Evolutionary conservation across 1,284 basidiomycete genomes (phyloP).

Genomic region (Meripilus lineatus): DNA sequence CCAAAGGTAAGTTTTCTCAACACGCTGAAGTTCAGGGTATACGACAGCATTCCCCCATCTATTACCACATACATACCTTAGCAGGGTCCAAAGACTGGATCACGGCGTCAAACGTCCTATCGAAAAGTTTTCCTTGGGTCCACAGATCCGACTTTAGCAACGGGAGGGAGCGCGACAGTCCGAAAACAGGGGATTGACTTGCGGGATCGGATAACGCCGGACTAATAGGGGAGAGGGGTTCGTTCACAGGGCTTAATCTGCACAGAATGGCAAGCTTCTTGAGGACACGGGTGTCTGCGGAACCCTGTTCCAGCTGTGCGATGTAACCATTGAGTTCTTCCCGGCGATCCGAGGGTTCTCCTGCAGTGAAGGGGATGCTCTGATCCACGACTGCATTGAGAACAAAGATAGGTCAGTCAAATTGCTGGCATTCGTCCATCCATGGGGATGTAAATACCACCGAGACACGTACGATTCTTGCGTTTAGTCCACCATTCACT

Average conservation of each 20-base stretch:
- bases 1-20: too few relatives aligned
- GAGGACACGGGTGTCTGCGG: slow-evolving; percentile 45
- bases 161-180: slow-evolving; percentile 33
- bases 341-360: slow-evolving; percentile 32
- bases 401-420: slow-evolving; percentile 12
- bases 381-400: slow-evolving; percentile 41
- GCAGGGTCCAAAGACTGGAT: slow-evolving; percentile 52
- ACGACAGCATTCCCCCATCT: neutral
- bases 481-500: slow-evolving; percentile 77
- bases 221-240: slow-evolving; percentile 33
- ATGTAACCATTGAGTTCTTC: slow-evolving; percentile 52
- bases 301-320: slow-evolving; percentile 44
- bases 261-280: slow-evolving; percentile 62
- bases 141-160: slow-evolving; percentile 53
- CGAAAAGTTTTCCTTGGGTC: slow-evolving; percentile 62
- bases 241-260: slow-evolving; percentile 49
- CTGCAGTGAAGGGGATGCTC: slow-evolving; percentile 36
- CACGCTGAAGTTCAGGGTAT: too few relatives aligned
- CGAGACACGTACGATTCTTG: slow-evolving; percentile 47
- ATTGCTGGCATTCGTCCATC: slow-evolving; percentile 12
- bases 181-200: slow-evolving; percentile 22
- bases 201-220: slow-evolving; percentile 47
- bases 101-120: slow-evolving; percentile 58
- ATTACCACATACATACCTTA: slow-evolving; percentile 38
- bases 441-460: slow-evolving; percentile 9